A percentile compares a stretch with the other conserved stretches of the same genome.
phyloP scores from a whole-genome alignment of 495 filamentous ascomycete genomes.

The Daldinia decipiens region DNA sequence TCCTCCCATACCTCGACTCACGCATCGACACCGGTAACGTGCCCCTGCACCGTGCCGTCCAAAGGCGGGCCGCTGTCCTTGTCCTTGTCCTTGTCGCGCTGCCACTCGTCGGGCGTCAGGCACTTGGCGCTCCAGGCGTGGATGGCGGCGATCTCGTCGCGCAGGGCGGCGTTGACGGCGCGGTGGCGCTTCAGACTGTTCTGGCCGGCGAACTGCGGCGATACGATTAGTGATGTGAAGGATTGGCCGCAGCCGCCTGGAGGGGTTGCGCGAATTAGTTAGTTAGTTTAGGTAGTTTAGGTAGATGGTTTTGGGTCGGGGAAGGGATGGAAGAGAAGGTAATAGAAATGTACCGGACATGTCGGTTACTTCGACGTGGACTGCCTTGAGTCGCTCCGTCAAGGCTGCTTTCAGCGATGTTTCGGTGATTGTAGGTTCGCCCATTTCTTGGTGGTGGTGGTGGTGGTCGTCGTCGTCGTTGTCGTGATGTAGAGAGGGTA shows the following conservation, averaged over 20 bases:
- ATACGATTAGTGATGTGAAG: conserved; percentile 92
- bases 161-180: conserved; percentile 85
- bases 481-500: not conserved
- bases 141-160: conserved; percentile 92
- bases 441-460: conserved; percentile 53
- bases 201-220: conserved; percentile 85
- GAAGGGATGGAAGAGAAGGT: conserved; percentile 26
- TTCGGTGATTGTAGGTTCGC: conserved; percentile 72
- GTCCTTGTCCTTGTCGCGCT: conserved; percentile 65
- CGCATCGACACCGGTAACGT: conserved; percentile 53
- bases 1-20: conserved; percentile 14
- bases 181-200: conserved; percentile 88
- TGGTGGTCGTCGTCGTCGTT: not conserved
- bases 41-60: conserved; percentile 54
- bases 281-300: not conserved
- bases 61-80: conserved; percentile 51
- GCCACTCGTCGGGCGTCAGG: conserved; percentile 94
- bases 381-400: conserved; percentile 76
- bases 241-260: conserved; percentile 94
- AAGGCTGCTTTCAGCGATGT: conserved; percentile 74
- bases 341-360: conserved; percentile 75
- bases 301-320: not conserved
- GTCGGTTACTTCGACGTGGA: conserved; percentile 91
- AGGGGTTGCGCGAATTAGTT: conserved; percentile 9
- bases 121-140: conserved; percentile 99